These are phyloP conservation scores for peach (Prunus persica) DNA, from an alignment of 306 rosid species.

Conservation along the genomic window DNA sequence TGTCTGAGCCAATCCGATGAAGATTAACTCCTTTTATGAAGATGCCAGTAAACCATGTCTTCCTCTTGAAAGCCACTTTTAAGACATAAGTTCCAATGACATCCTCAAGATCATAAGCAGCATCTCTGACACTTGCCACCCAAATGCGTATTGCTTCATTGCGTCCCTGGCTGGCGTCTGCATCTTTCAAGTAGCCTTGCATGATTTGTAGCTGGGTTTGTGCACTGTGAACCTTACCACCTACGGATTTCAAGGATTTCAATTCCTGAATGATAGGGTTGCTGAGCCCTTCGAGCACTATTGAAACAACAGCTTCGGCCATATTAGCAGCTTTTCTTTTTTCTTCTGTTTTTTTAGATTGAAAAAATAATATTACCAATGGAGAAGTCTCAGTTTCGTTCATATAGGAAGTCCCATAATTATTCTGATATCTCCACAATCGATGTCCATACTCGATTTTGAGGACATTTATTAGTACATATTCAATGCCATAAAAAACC, in stretches of 20 bases:
- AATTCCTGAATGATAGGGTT: neutral
- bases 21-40: constrained; percentile 8
- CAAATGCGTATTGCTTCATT: constrained; percentile 17
- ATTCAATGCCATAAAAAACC: too few relatives aligned
- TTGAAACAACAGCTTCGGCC: neutral
- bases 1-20: constrained; percentile 21
- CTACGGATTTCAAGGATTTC: neutral
- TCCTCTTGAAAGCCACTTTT: neutral
- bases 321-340: neutral
- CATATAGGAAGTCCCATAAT: too few relatives aligned
- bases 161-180: constrained; percentile 34
- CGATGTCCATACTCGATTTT: too few relatives aligned
- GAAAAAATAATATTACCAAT: too few relatives aligned
- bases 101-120: constrained; percentile 36
- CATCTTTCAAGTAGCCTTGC: neutral
- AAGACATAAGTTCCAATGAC: constrained; percentile 27
- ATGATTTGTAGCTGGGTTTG: neutral
- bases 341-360: too few relatives aligned
- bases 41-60: constrained; percentile 18
- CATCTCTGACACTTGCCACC: neutral
- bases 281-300: neutral
- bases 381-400: too few relatives aligned
- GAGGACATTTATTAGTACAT: too few relatives aligned
- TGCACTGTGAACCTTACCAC: neutral
- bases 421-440: too few relatives aligned